Percentiles rank a stretch among this genome's conserved stretches.
Conservation (phyloP, 495 filamentous ascomycete species). For the Echria macrotheca region DNA sequence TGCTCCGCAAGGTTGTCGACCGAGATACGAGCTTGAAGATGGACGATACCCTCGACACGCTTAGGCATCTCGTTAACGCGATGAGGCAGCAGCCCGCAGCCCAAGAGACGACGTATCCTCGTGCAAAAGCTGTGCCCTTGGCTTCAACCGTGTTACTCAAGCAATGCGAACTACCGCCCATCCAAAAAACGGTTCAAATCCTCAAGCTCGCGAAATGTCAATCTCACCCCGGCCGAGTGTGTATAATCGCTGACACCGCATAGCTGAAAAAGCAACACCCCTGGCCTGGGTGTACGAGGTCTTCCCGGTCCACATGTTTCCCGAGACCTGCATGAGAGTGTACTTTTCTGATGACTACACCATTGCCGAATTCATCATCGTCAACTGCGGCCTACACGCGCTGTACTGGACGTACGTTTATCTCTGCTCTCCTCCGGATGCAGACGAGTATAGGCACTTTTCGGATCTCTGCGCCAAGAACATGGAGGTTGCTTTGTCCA, state of each 20-base stretch:
- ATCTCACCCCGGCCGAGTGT: no score
- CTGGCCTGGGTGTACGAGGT: slow-evolving; percentile 34
- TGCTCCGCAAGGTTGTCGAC: slow-evolving; percentile 51
- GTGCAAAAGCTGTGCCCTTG: slow-evolving; percentile 1
- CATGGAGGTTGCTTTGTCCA: slow-evolving; percentile 49
- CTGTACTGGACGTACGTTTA: slow-evolving; percentile 45
- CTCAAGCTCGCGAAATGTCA: slow-evolving; percentile 16
- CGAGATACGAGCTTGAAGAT: slow-evolving; percentile 43
- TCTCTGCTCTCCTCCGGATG: slow-evolving; percentile 11
- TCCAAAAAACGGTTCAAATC: slow-evolving; percentile 13
- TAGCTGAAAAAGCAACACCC: no score
- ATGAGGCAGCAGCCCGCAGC: slow-evolving; percentile 21
- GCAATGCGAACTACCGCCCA: slow-evolving; percentile 20
- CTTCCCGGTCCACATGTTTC: slow-evolving; percentile 45
- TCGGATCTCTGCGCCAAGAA: slow-evolving; percentile 46
- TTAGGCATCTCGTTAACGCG: slow-evolving; percentile 50
- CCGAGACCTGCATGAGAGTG: slow-evolving; percentile 48
- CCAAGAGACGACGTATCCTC: slow-evolving; percentile 20
- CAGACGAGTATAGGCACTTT: slow-evolving; percentile 27
- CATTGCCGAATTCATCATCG: slow-evolving; percentile 46
- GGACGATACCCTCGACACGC: slow-evolving; percentile 47
- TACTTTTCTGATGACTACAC: slow-evolving; percentile 54
- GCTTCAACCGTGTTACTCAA: neutral
- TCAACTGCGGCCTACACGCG: slow-evolving; percentile 51
- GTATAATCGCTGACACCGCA: no score